phyloP scores from a whole-genome alignment of 129 eudicot species.

The Tagetes patula region DNA sequence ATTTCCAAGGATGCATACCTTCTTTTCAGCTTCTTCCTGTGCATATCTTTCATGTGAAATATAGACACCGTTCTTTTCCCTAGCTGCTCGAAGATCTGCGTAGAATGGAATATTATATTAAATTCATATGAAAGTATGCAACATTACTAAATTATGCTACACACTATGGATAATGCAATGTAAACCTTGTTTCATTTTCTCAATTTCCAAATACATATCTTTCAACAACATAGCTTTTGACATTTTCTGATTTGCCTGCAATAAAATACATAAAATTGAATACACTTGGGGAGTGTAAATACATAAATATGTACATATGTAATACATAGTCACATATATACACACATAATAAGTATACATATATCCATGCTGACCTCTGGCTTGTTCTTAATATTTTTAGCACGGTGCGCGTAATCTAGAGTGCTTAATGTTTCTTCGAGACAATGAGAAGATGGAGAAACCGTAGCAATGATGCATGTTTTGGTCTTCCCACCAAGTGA shows the following conservation, averaged over 20 bases:
- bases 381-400: conserved; percentile 84
- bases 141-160: neutral
- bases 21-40: conserved; percentile 89
- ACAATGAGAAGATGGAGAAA: conserved; percentile 80
- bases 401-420: conserved; percentile 85
- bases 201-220: conserved; percentile 81
- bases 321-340: neutral
- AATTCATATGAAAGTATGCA: neutral
- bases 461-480: conserved; percentile 86
- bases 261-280: conserved; percentile 6
- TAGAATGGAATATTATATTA: neutral
- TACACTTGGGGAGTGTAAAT: neutral
- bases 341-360: neutral
- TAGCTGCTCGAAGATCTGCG: conserved; percentile 89
- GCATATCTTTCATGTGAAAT: conserved; percentile 76
- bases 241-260: conserved; percentile 84
- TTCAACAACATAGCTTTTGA: conserved; percentile 73
- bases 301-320: neutral
- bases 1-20: conserved; percentile 40
- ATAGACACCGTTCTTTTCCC: conserved; percentile 90
- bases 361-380: conserved; percentile 63
- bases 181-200: conserved; percentile 90
- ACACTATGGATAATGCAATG: conserved; percentile 12
- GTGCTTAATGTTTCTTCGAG: conserved; percentile 92
- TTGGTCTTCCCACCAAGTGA: conserved; percentile 92